A percentile compares a stretch with the other conserved stretches of the same genome.
These are phyloP conservation scores for Coniosporium apollinis DNA, from an alignment of 495 filamentous ascomycete genomes.

Conservation along the genomic window DNA sequence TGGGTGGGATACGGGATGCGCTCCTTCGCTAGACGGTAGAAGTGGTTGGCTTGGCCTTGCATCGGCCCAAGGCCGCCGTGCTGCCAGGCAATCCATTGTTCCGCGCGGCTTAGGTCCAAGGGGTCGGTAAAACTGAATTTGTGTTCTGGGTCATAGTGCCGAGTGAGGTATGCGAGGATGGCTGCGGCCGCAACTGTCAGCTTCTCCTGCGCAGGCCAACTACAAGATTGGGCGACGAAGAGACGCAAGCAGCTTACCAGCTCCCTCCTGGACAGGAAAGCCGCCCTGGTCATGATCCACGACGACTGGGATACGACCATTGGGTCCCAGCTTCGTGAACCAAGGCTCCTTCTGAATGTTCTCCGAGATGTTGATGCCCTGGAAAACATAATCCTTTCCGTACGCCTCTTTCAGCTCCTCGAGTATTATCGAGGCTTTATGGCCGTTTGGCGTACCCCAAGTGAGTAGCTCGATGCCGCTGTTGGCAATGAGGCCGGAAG, in stretches of 20 bases:
- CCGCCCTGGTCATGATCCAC: conserved; percentile 22
- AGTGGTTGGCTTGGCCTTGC: conserved; percentile 25
- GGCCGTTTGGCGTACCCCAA: conserved; percentile 30
- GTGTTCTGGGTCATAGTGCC: conserved; percentile 23
- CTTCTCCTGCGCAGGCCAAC: too few species aligned
- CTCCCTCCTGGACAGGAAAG: conserved; percentile 17
- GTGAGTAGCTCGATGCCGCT: conserved; percentile 41
- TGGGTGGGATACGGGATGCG: conserved; percentile 20
- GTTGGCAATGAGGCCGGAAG: conserved; percentile 35
- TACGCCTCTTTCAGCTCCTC: conserved; percentile 25
- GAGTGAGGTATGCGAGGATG: conserved; percentile 20
- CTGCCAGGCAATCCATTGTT: conserved; percentile 27
- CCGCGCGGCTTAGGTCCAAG: conserved; percentile 16
- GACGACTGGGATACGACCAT: conserved; percentile 23
- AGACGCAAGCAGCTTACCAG: conserved; percentile 6
- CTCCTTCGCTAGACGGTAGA: conserved; percentile 20
- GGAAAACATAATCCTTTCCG: conserved; percentile 21
- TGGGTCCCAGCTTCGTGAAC: conserved; percentile 21
- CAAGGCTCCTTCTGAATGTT: conserved; percentile 25
- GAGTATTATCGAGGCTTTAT: conserved; percentile 21
- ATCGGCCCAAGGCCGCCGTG: conserved; percentile 23
- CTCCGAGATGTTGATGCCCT: conserved; percentile 18
- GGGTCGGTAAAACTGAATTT: conserved; percentile 22
- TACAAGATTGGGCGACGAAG: too few species aligned
- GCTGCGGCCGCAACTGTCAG: too few species aligned